Evolutionary conservation across 164 flowering plant species (phyloP).

Genomic region (Liquidambar formosana): DNA sequence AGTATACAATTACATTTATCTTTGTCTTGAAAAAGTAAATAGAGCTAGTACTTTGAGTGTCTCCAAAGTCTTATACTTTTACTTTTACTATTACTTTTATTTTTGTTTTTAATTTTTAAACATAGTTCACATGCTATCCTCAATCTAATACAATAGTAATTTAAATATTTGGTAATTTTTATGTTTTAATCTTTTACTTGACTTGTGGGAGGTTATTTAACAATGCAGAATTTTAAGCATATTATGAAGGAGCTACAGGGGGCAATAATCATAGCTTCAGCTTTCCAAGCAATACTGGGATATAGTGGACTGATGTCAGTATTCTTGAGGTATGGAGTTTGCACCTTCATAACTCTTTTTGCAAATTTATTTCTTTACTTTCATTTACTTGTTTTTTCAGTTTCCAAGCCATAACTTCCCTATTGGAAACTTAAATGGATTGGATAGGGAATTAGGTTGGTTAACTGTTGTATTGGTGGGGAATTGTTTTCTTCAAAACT

Average conservation of each 20-base stretch:
- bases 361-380: not conserved
- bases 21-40: too few species aligned
- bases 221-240: slow-evolving; percentile 86
- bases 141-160: not conserved
- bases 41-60: too few species aligned
- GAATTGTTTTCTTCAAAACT: too few species aligned
- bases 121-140: not conserved
- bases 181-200: not conserved
- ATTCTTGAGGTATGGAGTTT: slow-evolving; percentile 58
- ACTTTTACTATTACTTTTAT: too few species aligned
- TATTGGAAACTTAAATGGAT: not conserved
- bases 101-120: too few species aligned
- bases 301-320: slow-evolving; percentile 93
- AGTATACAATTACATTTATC: too few species aligned
- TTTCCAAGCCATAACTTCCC: not conserved
- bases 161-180: not conserved
- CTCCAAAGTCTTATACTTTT: too few species aligned
- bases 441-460: not conserved
- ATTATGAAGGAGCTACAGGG: slow-evolving; percentile 96
- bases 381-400: not conserved
- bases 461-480: too few species aligned
- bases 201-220: not conserved
- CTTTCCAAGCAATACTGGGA: slow-evolving; percentile 85
- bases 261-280: slow-evolving; percentile 82
- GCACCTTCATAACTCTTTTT: not conserved